Evolutionary conservation across 2,329 filamentous ascomycete genomes (phyloP), one percentile per base, ranked within the genome.

Genomic region (Aspergillus quadricinctus): DNA sequence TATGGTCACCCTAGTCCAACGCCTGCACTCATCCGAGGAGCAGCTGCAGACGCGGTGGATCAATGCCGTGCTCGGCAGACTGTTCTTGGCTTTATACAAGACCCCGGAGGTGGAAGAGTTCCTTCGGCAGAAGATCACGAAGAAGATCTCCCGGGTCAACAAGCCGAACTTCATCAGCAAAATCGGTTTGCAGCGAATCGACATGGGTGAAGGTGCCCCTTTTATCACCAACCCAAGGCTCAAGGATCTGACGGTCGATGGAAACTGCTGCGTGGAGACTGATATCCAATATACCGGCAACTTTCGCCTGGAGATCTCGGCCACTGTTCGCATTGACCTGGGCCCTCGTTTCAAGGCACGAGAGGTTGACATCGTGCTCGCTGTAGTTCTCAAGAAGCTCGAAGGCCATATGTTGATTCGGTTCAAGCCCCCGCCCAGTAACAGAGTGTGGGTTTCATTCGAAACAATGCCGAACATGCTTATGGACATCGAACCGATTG

Each of bases 391-490:
- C 55, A 92, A 90, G 70, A 89, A 87, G 64, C 78, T 97, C 1
- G 90, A 95, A 66, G 94, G 94, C 0, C 93, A 96, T 66, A 75
- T 90, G 48, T 77, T 96, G 29, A 81, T 97, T 66, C 89, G 91
- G 67, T 87, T 97, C 72, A 99, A 99, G 72, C 90, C 94, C 6
- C 91, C 93, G 17, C 94, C 94, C 0, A 97, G 92, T 73, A 99
- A 99, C 71, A 85, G 94, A 43, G 73, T 96, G n/a, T 99, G 94
- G 94, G 85, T 97, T 63, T 88, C 92, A 0, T 99, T 99, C 69
- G 90, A 95, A 70, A 86, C 86, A n/a, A 90, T 92, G 81, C 94
- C 94, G 19, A 92, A 93, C 69, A 88, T 99, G 78, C 92, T 96
- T 59, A 87, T 97, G 81, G 85, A 85, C n/a, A 90, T 97, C 46